Base-by-base conservation (phyloP, 2,329 filamentous ascomycete genomes). In the Zymoseptoria crescenta region DNA sequence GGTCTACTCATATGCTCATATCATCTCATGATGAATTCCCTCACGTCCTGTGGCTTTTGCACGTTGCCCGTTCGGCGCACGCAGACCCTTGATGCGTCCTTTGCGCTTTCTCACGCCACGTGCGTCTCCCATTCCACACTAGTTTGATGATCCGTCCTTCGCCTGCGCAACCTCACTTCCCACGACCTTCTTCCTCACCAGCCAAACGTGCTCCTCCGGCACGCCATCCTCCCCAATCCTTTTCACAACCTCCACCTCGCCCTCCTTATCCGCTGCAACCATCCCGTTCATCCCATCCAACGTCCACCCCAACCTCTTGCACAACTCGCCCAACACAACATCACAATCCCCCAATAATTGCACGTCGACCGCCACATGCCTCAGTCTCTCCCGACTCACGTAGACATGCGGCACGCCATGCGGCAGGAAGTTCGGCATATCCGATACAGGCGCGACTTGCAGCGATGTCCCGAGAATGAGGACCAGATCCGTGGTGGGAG, bases 281-380 rank as follows among this genome's bases (percentile, higher is more conserved):
- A 45, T 16, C n/a, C 35, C 35, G 13, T 45, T 16, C 35, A 45
- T n/a, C 13, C 35, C 35, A 51, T 83, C 72, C 56, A 69, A 74
- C 6, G 84, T 78, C 94, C 94, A 97, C 2, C 87, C 88, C 1
- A 89, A 86, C 10, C 89, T 84, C 51, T 86, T 83, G 71, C 89
- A 93, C 56, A 99, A 81, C 76, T 97, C 93, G 0, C 87, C 83
- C 13, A 97, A 88, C 8, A 97, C 86, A 49, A 91, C 83, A 71
- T 99, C 94, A 74, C 93, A 96, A 72, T 96, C 91, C 41, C 94
- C 94, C n/a, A 97, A 80, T 57, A 99, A 81, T 72, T 96, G 92
- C 66, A 99, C 91, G 74, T 99, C 94, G 68, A 99, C 97, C 72
- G 95, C 91, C 72, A 96, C 89, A 74, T 97, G 93, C 41, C 80